Evolutionary conservation across 208 protist species (phyloP), one percentile per base, ranked within the genome.

Genomic region (Leishmania amazonensis): DNA sequence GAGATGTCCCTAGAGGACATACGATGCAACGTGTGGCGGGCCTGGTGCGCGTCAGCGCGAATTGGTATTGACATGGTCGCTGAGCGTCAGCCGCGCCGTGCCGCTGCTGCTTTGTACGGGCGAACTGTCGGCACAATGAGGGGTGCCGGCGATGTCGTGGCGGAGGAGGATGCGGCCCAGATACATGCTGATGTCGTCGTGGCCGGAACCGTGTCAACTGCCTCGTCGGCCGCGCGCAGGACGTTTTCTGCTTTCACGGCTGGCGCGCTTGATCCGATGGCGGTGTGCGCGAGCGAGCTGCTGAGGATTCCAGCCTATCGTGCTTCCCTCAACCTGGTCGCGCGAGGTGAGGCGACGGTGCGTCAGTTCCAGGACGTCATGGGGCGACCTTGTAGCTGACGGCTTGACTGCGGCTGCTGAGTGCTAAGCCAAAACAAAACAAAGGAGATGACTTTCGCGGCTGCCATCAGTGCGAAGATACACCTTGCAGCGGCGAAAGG

Each of bases 261-360:
- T n/a, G 93, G 90, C 49, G 78, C 91, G 54, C 77, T 96, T 62
- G 93, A 96, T 77, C 89, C 90, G 3, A 85, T 96, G 79, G 84
- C 83, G 6, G 80, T 88, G 24, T 89, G 87, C 64, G 90, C 80
- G 62, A 83, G 60, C 60, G 88, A 91, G 84, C 79, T 92, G 75
- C 81, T 96, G 31, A 47, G 60, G 15, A 81, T 79, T 31, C 77
- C 84, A 28, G 65, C 80, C 40, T 81, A 78, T 28, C 24, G 76
- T 9, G 49, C 70, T 8, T 74, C 67, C 13, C 60, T 87, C 24
- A 31, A 47, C 3, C 65, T 38, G 40, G 75, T 84, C n/a, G 70
- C 38, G 11, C 38, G 73, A 6, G 87, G 47, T n/a, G 31, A 82
- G 70, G 57, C 54, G n/a, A 78, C 58, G 54, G 31, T 90, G 60